Base-by-base conservation (phyloP, 352 stramenopile genomes). In the Plasmopara halstedii region DNA sequence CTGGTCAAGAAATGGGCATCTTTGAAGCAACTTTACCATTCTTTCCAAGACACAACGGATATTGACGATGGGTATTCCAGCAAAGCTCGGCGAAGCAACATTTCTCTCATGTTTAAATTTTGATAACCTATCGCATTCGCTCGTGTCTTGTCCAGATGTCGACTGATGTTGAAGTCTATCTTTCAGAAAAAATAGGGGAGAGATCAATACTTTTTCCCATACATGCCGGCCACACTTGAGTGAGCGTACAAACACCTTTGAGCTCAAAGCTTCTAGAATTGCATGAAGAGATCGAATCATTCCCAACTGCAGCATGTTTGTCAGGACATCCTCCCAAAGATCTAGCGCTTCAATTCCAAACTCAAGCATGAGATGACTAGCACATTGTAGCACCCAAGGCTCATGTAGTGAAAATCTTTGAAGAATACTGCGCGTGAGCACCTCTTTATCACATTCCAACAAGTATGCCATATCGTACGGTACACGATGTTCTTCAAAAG, bases 1-100 rank as follows among this genome's bases (percentile, higher is more conserved):
- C 43, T 66, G 64, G 15, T 83, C 69, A 13, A 85, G 55, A 46
- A 82, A 85, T 2, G 72, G 71, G 17, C 73, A 83, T 17, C 48
- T 72, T 57, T 83, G 54, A 14, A 85, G 63, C 19, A 78, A 22
- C 1, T 23, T 15, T 0, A 80, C 66, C 43, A 78, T 67, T 14
- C 50, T 44, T 22, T 62, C 39, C 6, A 85, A 26, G 8, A 56
- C 59, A 3, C 10, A 26, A 0, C 53, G 44, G 4, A 75, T 45
- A 13, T 44, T 46, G 21, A 33, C 19, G 23, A 62, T 29, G 8
- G 48, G 23, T 10, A 73, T 38, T 9, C 48, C 59, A 15, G 20
- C 29, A 53, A 76, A 69, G 32, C 34, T 9, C 32, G 57, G 31
- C 4, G 19, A 40, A n/a, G 1, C 22, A 7, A 0, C 2, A 13